Base-by-base conservation (phyloP, 2,329 filamentous ascomycete genomes). In the Trichoderma hamatum region DNA sequence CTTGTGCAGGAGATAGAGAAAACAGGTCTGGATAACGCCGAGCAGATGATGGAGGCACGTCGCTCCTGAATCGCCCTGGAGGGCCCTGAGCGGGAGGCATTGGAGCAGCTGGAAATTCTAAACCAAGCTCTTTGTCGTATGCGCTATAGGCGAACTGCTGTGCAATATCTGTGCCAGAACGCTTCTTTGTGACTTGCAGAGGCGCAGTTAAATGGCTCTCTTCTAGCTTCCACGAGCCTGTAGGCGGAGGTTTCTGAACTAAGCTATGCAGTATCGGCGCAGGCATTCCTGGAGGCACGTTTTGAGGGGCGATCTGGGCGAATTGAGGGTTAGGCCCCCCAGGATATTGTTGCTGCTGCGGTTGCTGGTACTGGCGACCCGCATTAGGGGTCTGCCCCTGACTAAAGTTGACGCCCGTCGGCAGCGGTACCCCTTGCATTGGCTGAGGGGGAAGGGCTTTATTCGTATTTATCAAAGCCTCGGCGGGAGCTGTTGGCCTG, bases 201-300 rank as follows among this genome's bases (percentile, higher is more conserved):
- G 86, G 86, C 71, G 85, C 82, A 1, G 82, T 77, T 43, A 88
- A 78, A 69, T 85, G 81, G 11, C 86, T 88, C 76, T 87, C 85
- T 71, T 88, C 82, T 6, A 86, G 76, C 61, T 83, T 85, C 86
- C 86, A 88, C 21, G 80, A 79, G 0, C 82, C 82, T n/a, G 78
- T 76, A 1, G 81, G 82, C 30, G 81, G 80, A 3, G 84, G 77
- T 32, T 74, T 79, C 39, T 82, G 80, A 9, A 82, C 75, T 11
- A 82, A 79, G 51, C 82, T 83, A 34, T 71, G 70, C 43, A 76
- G 65, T 65, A 75, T 71, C 5, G 69, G 69, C 19, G 72, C 72
- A 11, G 39, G 51, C 62, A 46, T 49, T 28, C 54, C 52, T 2
- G 26, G 39, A n/a, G 21, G 59, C 39, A 24, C 16, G 16, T 62